phyloP scores from a whole-genome alignment of 306 rosid species.

The Cercis canadensis region DNA sequence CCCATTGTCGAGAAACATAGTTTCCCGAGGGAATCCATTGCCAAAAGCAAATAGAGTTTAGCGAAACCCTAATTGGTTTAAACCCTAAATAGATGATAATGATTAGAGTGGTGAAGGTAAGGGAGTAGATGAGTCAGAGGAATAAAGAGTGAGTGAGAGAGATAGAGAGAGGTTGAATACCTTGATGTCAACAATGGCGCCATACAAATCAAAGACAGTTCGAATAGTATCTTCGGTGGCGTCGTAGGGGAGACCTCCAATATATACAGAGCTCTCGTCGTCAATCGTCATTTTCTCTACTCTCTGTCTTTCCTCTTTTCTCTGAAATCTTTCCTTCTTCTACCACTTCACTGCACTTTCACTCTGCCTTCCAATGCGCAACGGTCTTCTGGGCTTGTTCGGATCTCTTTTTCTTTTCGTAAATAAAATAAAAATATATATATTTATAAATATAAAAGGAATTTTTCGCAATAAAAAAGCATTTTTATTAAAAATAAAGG shows the following conservation, averaged over 20 bases:
- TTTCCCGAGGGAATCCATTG: not conserved
- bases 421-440: too few relatives aligned
- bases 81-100: conserved; percentile 25
- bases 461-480: too few relatives aligned
- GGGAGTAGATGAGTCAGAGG: not conserved
- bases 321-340: not conserved
- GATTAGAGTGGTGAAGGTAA: not conserved
- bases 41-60: not conserved
- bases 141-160: not conserved
- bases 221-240: conserved; percentile 71
- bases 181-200: conserved; percentile 85
- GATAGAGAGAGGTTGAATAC: conserved; percentile 37
- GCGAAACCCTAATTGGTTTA: not conserved
- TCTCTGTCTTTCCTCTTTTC: not conserved
- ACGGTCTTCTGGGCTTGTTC: too few relatives aligned
- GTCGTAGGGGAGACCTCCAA: conserved; percentile 86
- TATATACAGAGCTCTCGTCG: conserved; percentile 88
- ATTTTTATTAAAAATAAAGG: too few relatives aligned
- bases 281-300: conserved; percentile 65
- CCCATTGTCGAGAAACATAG: too few relatives aligned
- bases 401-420: too few relatives aligned
- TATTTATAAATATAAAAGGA: too few relatives aligned
- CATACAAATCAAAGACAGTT: conserved; percentile 76
- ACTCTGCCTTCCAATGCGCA: too few relatives aligned
- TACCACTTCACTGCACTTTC: not conserved